A percentile compares a stretch with the other conserved stretches of the same genome.
phyloP scores from a whole-genome alignment of 352 stramenopile species.

The Phytophthora constricta region DNA sequence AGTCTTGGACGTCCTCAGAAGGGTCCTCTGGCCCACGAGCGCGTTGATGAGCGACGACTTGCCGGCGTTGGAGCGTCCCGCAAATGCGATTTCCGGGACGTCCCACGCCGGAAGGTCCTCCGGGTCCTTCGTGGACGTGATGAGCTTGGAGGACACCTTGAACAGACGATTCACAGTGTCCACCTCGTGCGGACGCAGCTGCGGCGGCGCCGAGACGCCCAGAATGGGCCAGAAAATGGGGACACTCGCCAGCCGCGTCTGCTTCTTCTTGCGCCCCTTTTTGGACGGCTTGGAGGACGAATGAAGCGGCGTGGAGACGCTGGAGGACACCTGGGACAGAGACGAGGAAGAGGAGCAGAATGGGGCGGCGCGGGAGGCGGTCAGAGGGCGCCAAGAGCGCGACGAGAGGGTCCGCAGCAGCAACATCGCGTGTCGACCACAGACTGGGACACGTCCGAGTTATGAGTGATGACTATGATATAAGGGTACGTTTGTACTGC shows the following conservation, averaged over 20 bases:
- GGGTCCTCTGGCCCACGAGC: constrained; percentile 64
- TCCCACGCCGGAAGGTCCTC: constrained; percentile 71
- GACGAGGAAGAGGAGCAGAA: neutral
- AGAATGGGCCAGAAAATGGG: constrained; percentile 65
- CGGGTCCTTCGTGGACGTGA: constrained; percentile 64
- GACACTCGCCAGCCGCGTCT: constrained; percentile 51
- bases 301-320: constrained; percentile 9
- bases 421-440: no score
- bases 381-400: no score
- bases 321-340: neutral
- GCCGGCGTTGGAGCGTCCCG: constrained; percentile 88
- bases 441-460: no score
- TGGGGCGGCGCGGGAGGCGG: neutral
- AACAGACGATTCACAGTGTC: constrained; percentile 69
- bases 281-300: constrained; percentile 3
- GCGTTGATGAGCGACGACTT: constrained; percentile 92
- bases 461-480: no score
- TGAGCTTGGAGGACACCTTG: constrained; percentile 60
- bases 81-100: constrained; percentile 85
- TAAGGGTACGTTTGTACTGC: no score
- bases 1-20: constrained; percentile 86
- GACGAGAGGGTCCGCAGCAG: no score
- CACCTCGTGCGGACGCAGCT: constrained; percentile 69
- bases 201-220: constrained; percentile 56
- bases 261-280: constrained; percentile 68